Evolutionary conservation across 2,329 filamentous ascomycete species (phyloP).

Genomic region (Colletotrichum filicis): DNA sequence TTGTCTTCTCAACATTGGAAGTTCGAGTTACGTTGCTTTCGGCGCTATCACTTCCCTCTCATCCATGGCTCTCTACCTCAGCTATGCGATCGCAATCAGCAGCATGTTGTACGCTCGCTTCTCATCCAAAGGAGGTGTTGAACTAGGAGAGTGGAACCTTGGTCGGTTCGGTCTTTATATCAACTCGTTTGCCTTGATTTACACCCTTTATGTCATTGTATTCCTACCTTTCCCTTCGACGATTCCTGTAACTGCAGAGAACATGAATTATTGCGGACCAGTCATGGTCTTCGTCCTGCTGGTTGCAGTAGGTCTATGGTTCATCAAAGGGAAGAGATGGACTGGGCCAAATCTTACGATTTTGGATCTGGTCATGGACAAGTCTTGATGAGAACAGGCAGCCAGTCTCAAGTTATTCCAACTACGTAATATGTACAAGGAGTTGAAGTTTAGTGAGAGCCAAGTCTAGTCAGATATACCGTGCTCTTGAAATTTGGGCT

Average conservation of each 20-base stretch:
- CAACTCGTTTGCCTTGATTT: conserved; percentile 3
- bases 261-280: conserved; percentile 16
- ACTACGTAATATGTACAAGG: no score
- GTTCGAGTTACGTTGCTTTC: neutral
- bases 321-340: neutral
- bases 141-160: conserved; percentile 6
- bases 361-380: neutral
- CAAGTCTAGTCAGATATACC: no score
- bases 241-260: neutral
- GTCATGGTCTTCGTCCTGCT: conserved; percentile 5
- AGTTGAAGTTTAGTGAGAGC: no score
- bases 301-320: neutral
- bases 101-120: conserved; percentile 7
- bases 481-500: no score
- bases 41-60: conserved; percentile 6
- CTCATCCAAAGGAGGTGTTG: neutral
- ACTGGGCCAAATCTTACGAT: neutral
- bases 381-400: neutral
- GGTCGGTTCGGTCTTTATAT: conserved; percentile 1
- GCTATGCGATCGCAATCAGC: conserved; percentile 12
- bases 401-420: neutral
- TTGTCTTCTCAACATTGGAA: conserved; percentile 2
- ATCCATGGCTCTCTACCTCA: conserved; percentile 2
- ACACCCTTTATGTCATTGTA: neutral
- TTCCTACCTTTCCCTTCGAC: conserved; percentile 3